A percentile compares a stretch with the other conserved stretches of the same genome.
These are phyloP conservation scores for Phycomyces blakesleeanus DNA, from an alignment of 192 early-diverging fungal species.

Conservation along the genomic window DNA sequence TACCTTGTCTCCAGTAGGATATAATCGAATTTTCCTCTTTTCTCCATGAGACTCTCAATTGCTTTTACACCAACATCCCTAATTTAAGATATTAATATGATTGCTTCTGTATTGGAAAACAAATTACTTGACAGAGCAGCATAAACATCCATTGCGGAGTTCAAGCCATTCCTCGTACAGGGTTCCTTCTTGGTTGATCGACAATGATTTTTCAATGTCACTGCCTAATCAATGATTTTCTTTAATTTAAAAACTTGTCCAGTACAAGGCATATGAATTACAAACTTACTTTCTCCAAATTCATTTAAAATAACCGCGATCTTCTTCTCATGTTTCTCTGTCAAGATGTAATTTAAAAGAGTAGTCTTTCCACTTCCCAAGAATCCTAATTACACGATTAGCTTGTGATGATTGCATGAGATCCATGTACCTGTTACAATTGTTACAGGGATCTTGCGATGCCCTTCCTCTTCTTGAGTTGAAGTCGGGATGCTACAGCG, in stretches of 20 bases:
- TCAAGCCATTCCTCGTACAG: slow-evolving; percentile 97
- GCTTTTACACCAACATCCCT: slow-evolving; percentile 92
- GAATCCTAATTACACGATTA: slow-evolving; percentile 49
- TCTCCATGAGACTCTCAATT: slow-evolving; percentile 89
- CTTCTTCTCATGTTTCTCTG: slow-evolving; percentile 84
- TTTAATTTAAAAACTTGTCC: slow-evolving; percentile 9
- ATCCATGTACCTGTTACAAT: slow-evolving; percentile 35
- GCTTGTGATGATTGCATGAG: neutral
- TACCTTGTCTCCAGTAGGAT: slow-evolving; percentile 89
- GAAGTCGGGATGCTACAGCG: too few species aligned
- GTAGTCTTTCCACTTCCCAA: slow-evolving; percentile 92
- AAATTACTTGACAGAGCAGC: slow-evolving; percentile 89
- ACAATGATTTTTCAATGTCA: slow-evolving; percentile 92
- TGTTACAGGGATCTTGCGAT: slow-evolving; percentile 42
- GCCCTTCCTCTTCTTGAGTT: slow-evolving; percentile 2
- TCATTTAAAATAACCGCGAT: slow-evolving; percentile 99
- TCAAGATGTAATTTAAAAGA: slow-evolving; percentile 79
- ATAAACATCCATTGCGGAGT: slow-evolving; percentile 94
- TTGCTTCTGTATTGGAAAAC: neutral
- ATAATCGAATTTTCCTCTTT: slow-evolving; percentile 92
- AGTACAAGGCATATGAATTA: neutral
- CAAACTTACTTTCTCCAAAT: slow-evolving; percentile 79
- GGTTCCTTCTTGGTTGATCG: slow-evolving; percentile 74
- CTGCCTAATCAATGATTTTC: slow-evolving; percentile 45
- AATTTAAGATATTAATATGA: neutral